Percentiles rank a stretch among this genome's conserved stretches.
These are phyloP conservation scores for Decorospora gaudefroyi DNA, from an alignment of 2,329 filamentous ascomycete species.

Conservation along the genomic window DNA sequence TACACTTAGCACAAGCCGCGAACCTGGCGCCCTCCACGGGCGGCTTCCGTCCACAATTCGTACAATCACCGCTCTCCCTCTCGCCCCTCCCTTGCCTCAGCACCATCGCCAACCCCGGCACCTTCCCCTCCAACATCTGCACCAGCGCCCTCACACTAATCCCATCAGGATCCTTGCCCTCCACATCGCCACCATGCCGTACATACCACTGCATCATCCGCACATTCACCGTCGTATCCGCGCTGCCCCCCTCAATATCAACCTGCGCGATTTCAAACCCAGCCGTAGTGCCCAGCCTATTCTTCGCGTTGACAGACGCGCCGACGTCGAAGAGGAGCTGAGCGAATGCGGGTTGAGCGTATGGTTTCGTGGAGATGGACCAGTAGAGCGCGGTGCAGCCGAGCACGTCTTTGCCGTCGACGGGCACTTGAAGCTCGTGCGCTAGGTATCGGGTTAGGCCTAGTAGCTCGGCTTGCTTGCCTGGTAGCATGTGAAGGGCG, in stretches of 20 bases:
- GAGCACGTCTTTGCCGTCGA: conserved; percentile 16
- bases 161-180: conserved; percentile 23
- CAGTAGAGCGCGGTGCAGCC: conserved; percentile 22
- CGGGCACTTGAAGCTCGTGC: conserved; percentile 15
- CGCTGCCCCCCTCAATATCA: conserved; percentile 17
- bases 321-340: conserved; percentile 24
- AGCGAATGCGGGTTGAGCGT: conserved; percentile 17
- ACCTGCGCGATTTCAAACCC: conserved; percentile 21
- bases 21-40: conserved; percentile 2
- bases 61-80: conserved; percentile 16
- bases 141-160: conserved; percentile 20
- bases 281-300: conserved; percentile 15
- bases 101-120: conserved; percentile 13
- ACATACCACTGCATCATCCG: conserved; percentile 25
- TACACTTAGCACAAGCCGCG: conserved; percentile 19
- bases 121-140: conserved; percentile 18
- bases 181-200: conserved; percentile 24
- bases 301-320: conserved; percentile 17
- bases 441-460: conserved; percentile 15
- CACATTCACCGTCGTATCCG: conserved; percentile 14
- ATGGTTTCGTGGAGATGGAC: conserved; percentile 23
- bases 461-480: conserved; percentile 6
- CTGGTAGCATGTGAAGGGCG: conserved; percentile 10
- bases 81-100: conserved; percentile 8
- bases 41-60: conserved; percentile 16